Evolutionary conservation across 495 filamentous ascomycete genomes (phyloP).

Genomic region (Parmelia sp.): DNA sequence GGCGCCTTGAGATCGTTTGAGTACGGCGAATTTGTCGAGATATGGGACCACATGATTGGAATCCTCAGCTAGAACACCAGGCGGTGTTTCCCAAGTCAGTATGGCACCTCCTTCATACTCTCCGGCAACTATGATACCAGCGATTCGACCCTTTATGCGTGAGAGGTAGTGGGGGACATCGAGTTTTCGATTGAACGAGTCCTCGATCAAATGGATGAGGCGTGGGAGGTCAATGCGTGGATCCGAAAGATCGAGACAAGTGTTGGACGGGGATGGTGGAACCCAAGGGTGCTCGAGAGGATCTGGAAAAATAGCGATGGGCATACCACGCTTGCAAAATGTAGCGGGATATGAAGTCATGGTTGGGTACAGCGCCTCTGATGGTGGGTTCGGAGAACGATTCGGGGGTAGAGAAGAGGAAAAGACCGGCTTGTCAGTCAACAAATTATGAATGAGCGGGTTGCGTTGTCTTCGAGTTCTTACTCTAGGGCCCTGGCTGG

Average conservation of each 20-base stretch:
- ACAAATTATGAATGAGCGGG: slow-evolving; percentile 89
- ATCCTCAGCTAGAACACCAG: slow-evolving; percentile 41
- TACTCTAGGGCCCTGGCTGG: slow-evolving; percentile 53
- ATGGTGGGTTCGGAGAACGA: slow-evolving; percentile 36
- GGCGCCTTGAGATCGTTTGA: slow-evolving; percentile 79
- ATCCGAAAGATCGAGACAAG: slow-evolving; percentile 61
- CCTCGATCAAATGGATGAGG: slow-evolving; percentile 82
- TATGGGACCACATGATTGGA: slow-evolving; percentile 71
- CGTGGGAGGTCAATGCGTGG: slow-evolving; percentile 74
- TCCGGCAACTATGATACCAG: slow-evolving; percentile 88
- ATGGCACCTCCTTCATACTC: slow-evolving; percentile 96
- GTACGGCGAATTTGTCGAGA: slow-evolving; percentile 94
- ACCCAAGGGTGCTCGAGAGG: slow-evolving; percentile 58
- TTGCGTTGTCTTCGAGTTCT: slow-evolving; percentile 74
- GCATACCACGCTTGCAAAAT: slow-evolving; percentile 85
- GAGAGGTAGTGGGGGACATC: slow-evolving; percentile 75
- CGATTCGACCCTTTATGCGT: slow-evolving; percentile 69
- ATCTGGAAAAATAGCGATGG: slow-evolving; percentile 74
- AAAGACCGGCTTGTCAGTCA: slow-evolving; percentile 88
- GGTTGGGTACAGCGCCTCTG: slow-evolving; percentile 29
- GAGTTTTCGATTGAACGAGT: slow-evolving; percentile 82
- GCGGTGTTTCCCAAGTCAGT: slow-evolving; percentile 86
- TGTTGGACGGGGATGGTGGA: slow-evolving; percentile 41
- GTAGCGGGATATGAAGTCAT: slow-evolving; percentile 51
- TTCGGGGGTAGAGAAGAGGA: slow-evolving; percentile 81